These are phyloP conservation scores for Strombidium stylifer DNA, from an alignment of 73 alveolate genomes.

Conservation along the genomic window DNA sequence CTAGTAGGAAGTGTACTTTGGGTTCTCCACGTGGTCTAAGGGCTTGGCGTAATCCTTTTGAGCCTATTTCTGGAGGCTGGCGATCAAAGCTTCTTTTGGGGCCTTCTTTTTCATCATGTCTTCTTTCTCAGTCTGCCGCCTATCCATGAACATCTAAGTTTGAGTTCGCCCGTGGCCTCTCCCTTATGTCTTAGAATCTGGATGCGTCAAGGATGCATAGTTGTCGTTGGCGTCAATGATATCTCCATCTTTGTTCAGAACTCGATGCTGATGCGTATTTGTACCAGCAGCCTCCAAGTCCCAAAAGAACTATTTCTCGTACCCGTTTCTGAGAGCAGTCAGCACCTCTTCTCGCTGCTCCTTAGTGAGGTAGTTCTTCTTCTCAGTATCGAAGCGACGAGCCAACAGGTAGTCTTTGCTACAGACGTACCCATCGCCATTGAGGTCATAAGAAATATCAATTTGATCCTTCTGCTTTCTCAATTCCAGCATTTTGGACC, in stretches of 20 bases:
- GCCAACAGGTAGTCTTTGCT: slow-evolving; percentile 83
- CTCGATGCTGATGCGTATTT: slow-evolving; percentile 58
- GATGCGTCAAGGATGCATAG: slow-evolving; percentile 64
- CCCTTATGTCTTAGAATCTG: slow-evolving; percentile 75
- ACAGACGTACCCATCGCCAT: slow-evolving; percentile 89
- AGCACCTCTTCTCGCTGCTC: slow-evolving; percentile 47
- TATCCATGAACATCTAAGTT: no score
- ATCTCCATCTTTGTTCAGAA: slow-evolving; percentile 76
- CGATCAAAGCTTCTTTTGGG: no score
- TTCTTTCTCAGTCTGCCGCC: no score
- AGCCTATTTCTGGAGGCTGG: no score
- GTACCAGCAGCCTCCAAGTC: slow-evolving; percentile 73
- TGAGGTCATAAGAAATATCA: slow-evolving; percentile 81
- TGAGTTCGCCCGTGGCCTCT: slow-evolving; percentile 41
- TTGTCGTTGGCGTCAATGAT: slow-evolving; percentile 82
- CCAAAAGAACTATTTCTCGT: slow-evolving; percentile 61
- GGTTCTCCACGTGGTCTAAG: slow-evolving; percentile 29
- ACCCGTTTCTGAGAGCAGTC: slow-evolving; percentile 31
- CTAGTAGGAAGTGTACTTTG: slow-evolving; percentile 52
- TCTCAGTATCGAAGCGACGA: slow-evolving; percentile 78
- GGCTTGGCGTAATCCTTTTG: background rate
- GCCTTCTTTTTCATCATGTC: no score
- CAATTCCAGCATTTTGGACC: no score
- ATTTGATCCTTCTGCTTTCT: no score
- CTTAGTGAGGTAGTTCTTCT: slow-evolving; percentile 78